phyloP scores from a whole-genome alignment of 202 grass and related monocot genomes.

The Eragrostis tef region DNA sequence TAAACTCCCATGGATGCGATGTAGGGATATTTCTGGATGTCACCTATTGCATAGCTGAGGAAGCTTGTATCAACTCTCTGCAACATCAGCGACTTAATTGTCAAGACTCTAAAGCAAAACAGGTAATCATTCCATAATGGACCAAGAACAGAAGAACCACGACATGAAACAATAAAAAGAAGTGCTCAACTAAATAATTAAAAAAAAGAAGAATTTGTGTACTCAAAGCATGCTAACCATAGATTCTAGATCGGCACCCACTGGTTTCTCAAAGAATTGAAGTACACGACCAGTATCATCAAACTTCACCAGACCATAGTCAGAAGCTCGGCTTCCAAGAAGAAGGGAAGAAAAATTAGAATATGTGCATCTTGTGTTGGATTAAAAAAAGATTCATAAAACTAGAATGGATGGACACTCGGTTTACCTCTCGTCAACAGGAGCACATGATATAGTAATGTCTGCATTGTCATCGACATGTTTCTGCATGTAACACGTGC shows the following conservation, averaged over 20 bases:
- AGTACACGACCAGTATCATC: conserved; percentile 59
- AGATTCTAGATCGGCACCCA: conserved; percentile 52
- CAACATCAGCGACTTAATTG: conserved; percentile 17
- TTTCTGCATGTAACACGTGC: conserved; percentile 49
- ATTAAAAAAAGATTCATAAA: background rate
- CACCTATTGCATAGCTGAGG: conserved; percentile 45
- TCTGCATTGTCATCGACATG: conserved; percentile 74
- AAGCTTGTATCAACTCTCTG: conserved; percentile 58
- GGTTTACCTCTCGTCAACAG: conserved; percentile 58
- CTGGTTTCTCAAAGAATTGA: conserved; percentile 72
- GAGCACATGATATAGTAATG: conserved; percentile 65
- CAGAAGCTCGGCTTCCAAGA: conserved; percentile 66
- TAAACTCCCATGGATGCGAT: conserved; percentile 90
- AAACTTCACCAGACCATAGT: conserved; percentile 70
- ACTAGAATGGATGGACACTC: conserved; percentile 10
- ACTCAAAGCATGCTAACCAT: conserved; percentile 51
- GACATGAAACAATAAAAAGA: conserved; percentile 2
- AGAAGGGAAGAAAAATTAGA: conserved; percentile 37
- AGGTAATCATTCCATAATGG: background rate
- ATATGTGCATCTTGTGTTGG: background rate
- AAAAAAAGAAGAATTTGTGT: background rate
- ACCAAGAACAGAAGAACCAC: background rate
- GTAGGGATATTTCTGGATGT: conserved; percentile 55
- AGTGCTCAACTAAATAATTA: background rate
- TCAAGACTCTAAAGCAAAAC: background rate